Evolutionary conservation across 2,329 filamentous ascomycete genomes (phyloP).

Genomic region (Pseudogymnoascus sp.): DNA sequence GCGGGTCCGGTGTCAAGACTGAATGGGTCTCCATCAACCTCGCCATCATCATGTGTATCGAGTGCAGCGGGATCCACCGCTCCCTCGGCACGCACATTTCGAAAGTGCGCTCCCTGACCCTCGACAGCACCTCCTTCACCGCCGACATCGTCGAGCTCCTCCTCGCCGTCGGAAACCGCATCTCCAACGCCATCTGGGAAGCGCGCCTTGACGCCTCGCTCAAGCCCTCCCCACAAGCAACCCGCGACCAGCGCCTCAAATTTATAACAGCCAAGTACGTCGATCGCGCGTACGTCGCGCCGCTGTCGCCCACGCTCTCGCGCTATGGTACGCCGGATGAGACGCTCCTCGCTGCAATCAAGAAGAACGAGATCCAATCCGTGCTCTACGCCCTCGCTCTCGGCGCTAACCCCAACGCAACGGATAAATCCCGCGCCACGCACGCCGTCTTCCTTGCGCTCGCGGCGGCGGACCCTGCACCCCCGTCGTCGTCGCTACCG

Average conservation of each 20-base stretch:
- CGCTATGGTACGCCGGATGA: conserved; percentile 76
- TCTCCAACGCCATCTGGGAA: conserved; percentile 97
- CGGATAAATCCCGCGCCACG: conserved; percentile 78
- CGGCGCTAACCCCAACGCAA: conserved; percentile 75
- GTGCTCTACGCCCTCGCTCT: conserved; percentile 86
- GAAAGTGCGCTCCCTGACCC: conserved; percentile 87
- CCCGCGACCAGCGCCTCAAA: conserved; percentile 79
- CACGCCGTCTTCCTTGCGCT: conserved; percentile 86
- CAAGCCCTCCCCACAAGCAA: conserved; percentile 71
- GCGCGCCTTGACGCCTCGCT: conserved; percentile 63
- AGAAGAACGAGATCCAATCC: conserved; percentile 90
- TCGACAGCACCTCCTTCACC: conserved; percentile 94
- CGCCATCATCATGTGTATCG: conserved; percentile 91
- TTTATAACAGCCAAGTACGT: conserved; percentile 96
- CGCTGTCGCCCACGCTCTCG: conserved; percentile 65
- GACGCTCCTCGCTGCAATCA: conserved; percentile 82
- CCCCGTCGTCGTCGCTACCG: conserved; percentile 43
- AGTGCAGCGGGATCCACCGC: conserved; percentile 94
- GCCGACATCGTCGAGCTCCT: conserved; percentile 93
- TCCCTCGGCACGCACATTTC: conserved; percentile 96
- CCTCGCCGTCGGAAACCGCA: conserved; percentile 81
- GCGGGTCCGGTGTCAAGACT: conserved; percentile 81
- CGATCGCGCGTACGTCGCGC: conserved; percentile 71
- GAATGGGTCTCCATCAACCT: conserved; percentile 99
- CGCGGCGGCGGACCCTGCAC: conserved; percentile 82